Conservation (phyloP, 805 yeast genomes). For the Candida chauliodis region DNA sequence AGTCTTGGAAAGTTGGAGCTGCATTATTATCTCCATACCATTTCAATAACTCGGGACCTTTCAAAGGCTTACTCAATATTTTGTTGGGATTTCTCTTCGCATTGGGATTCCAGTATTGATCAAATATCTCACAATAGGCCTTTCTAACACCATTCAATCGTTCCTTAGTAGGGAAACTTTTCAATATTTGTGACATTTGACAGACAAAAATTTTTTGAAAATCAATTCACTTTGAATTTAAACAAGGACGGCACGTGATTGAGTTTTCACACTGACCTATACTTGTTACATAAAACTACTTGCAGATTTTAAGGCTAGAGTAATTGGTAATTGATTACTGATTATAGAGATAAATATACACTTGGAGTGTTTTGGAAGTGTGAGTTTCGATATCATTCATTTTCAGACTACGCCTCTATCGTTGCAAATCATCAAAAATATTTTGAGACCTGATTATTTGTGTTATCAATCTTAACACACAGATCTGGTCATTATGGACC, state of each 20-base stretch:
- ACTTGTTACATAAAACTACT: too few relatives aligned
- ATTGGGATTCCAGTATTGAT: slow-evolving; percentile 66
- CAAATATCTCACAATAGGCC: slow-evolving; percentile 63
- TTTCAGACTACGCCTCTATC: neutral
- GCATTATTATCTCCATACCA: slow-evolving; percentile 72
- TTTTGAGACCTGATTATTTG: too few relatives aligned
- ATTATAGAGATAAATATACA: too few relatives aligned
- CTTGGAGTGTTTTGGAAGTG: neutral
- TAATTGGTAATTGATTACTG: too few relatives aligned
- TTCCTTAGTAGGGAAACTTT: slow-evolving; percentile 37
- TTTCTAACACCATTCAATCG: slow-evolving; percentile 57
- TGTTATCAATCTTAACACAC: too few relatives aligned
- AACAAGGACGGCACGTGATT: neutral
- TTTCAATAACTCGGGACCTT: slow-evolving; percentile 65
- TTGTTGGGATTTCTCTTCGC: slow-evolving; percentile 69
- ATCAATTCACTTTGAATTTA: slow-evolving; percentile 1
- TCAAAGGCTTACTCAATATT: slow-evolving; percentile 60
- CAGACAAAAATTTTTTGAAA: neutral
- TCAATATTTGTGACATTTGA: slow-evolving; percentile 21
- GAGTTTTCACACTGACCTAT: too few relatives aligned
- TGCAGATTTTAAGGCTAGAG: too few relatives aligned
- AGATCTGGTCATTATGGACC: neutral
- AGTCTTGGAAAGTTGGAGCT: slow-evolving; percentile 59
- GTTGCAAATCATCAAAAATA: neutral
- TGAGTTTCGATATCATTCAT: neutral